phyloP scores from a whole-genome alignment of 345 rosid species.

The Lumnitzera littorea region DNA sequence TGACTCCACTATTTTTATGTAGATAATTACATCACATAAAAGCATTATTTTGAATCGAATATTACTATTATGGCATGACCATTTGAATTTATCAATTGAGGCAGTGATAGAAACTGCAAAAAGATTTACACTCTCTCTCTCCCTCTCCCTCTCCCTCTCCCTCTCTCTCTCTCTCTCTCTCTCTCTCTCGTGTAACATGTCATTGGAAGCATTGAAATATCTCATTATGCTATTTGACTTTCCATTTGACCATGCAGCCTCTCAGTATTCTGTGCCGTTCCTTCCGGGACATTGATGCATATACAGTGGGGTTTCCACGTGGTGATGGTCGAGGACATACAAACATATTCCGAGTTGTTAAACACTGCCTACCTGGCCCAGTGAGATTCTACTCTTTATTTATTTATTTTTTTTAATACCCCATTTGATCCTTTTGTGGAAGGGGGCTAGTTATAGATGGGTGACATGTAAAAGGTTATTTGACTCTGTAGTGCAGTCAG shows the following conservation, averaged over 20 bases:
- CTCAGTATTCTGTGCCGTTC: constrained; percentile 88
- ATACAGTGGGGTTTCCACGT: constrained; percentile 73
- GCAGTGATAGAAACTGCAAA: too few relatives aligned
- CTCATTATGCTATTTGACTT: constrained; percentile 3
- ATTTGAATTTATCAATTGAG: background rate
- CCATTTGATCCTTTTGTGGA: too few relatives aligned
- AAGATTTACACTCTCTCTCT: too few relatives aligned
- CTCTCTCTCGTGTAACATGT: too few relatives aligned
- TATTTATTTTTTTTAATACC: background rate
- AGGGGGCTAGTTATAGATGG: too few relatives aligned
- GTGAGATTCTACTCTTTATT: constrained; percentile 41
- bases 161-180: too few relatives aligned
- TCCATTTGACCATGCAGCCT: constrained; percentile 47
- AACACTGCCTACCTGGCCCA: constrained; percentile 95
- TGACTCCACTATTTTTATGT: background rate
- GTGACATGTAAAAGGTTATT: too few relatives aligned
- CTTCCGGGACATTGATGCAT: constrained; percentile 71
- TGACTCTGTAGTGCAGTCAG: too few relatives aligned
- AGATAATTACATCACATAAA: too few relatives aligned
- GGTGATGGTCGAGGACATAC: constrained; percentile 90
- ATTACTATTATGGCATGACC: background rate
- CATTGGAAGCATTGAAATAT: background rate
- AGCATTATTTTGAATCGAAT: background rate
- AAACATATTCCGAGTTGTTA: constrained; percentile 78
- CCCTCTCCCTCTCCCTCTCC: too few relatives aligned